These are phyloP conservation scores for Whalleya microplaca DNA, from an alignment of 2,329 filamentous ascomycete species.

Conservation along the genomic window DNA sequence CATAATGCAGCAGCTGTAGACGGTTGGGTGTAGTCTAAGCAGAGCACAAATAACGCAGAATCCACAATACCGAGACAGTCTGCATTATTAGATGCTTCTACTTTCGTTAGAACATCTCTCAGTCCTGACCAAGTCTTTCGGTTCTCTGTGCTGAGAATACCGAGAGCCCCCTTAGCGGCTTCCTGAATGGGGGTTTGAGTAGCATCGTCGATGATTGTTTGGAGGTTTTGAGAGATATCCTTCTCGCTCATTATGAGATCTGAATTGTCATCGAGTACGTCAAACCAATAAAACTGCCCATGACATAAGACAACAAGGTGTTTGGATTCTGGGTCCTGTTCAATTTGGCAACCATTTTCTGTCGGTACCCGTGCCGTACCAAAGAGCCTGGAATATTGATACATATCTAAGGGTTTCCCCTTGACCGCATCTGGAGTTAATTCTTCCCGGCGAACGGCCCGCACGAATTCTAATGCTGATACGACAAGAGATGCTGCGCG, in stretches of 20 bases:
- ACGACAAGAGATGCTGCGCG: slow-evolving; percentile 89
- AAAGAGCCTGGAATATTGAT: slow-evolving; percentile 94
- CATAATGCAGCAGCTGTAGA: slow-evolving; percentile 81
- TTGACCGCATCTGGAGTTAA: slow-evolving; percentile 85
- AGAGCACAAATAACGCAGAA: slow-evolving; percentile 88
- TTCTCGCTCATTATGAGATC: slow-evolving; percentile 98
- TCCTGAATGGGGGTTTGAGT: slow-evolving; percentile 88
- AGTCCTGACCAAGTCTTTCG: slow-evolving; percentile 94
- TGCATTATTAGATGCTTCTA: slow-evolving; percentile 89
- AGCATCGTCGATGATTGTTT: slow-evolving; percentile 91
- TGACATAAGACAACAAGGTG: slow-evolving; percentile 93
- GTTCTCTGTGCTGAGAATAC: slow-evolving; percentile 94
- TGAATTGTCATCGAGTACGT: slow-evolving; percentile 90
- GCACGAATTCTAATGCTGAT: slow-evolving; percentile 88
- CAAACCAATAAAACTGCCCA: slow-evolving; percentile 99
- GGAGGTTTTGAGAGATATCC: slow-evolving; percentile 87
- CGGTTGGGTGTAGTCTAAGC: slow-evolving; percentile 90
- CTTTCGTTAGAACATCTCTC: slow-evolving; percentile 82
- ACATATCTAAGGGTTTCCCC: slow-evolving; percentile 91
- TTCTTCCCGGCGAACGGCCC: slow-evolving; percentile 91
- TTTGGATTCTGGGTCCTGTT: slow-evolving; percentile 89
- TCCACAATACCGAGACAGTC: slow-evolving; percentile 96
- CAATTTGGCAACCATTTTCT: slow-evolving; percentile 92
- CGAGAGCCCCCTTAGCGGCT: slow-evolving; percentile 91
- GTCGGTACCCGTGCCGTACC: slow-evolving; percentile 94